Conservation (phyloP, 768 basidiomycete genomes). For the Xerocomus brunneocitrinus region DNA sequence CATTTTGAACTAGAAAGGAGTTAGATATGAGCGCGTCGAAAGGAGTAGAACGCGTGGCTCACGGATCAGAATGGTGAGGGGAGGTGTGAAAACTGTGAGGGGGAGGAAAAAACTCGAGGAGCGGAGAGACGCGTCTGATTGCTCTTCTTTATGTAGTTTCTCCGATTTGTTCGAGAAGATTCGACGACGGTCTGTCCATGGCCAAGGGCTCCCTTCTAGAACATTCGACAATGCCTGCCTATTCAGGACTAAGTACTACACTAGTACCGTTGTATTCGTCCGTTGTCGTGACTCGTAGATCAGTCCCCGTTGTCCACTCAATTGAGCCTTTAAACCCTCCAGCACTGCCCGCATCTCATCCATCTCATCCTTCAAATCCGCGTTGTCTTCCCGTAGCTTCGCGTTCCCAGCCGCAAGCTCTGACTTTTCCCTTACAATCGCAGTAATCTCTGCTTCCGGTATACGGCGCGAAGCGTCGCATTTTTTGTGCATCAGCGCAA, state of each 20-base stretch:
- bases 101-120: slow-evolving; percentile 5
- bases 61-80: slow-evolving; percentile 12
- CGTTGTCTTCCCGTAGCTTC: slow-evolving; percentile 56
- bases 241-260: slow-evolving; percentile 14
- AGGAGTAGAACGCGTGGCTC: slow-evolving; percentile 1
- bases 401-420: slow-evolving; percentile 46
- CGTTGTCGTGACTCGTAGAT: slow-evolving; percentile 47
- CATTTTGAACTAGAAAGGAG: slow-evolving; percentile 40
- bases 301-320: slow-evolving; percentile 42
- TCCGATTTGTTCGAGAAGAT: slow-evolving; percentile 41
- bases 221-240: slow-evolving; percentile 34
- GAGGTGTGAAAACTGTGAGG: slow-evolving; percentile 9
- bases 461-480: slow-evolving; percentile 33
- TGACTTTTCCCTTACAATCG: slow-evolving; percentile 44
- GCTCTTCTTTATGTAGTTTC: slow-evolving; percentile 35
- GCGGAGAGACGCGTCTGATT: slow-evolving; percentile 16
- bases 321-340: slow-evolving; percentile 57
- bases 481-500: slow-evolving; percentile 44
- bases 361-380: slow-evolving; percentile 46
- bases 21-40: slow-evolving; percentile 8
- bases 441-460: slow-evolving; percentile 40
- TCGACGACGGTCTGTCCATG: slow-evolving; percentile 27
- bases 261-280: slow-evolving; percentile 18
- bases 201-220: slow-evolving; percentile 25
- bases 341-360: slow-evolving; percentile 71